Base-by-base conservation (phyloP, 768 basidiomycete species). In the Leccinum longicurvipes region DNA sequence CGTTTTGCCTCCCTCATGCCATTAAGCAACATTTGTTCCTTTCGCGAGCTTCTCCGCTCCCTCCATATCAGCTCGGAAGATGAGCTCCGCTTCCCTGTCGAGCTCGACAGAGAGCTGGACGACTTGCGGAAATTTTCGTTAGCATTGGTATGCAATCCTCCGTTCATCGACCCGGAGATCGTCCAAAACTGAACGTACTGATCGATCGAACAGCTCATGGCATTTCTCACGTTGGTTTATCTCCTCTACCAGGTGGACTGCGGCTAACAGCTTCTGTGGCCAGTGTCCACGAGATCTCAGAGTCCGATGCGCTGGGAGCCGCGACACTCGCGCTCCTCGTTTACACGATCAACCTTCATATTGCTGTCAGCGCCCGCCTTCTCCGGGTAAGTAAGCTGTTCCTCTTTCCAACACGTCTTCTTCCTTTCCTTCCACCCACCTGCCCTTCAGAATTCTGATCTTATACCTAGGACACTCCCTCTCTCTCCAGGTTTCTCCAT, bases 311-410 rank as follows among this genome's bases (percentile, higher is more conserved):
- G 15, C 46, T 71, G 6, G 57, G 34, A 36, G 55, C 63, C 14
- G 48, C 55, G 31, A 69, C 71, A 4, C 57, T 71, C 21, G 59
- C 59, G 14, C 64, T 72, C 27, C 44, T 71, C 25, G 48, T 71
- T 5, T 68, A 72, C 29, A 71, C 69, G 2, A 62, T 72, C 44
- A 71, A 62, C 32, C 62, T 71, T 55, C 61, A 72, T 31, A 50
- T 65, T 47, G 57, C 51, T 21, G 42, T 59, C 47, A 60, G 60
- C 21, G 47, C 29, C n/a, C 53, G 51, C 9, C 58, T 63, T 29
- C 56, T 70, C 29, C 60, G 28, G 14, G 71, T 65, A 58, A 57
- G 52, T 1, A 23, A 21, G 19, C 11, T 42, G 19, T 10, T 17
- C 45, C 31, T 49, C 42, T 8, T 42, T 47, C 21, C 23, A 5